Evolutionary conservation across 805 yeast species (phyloP).

Genomic region (Millerozyma miso): DNA sequence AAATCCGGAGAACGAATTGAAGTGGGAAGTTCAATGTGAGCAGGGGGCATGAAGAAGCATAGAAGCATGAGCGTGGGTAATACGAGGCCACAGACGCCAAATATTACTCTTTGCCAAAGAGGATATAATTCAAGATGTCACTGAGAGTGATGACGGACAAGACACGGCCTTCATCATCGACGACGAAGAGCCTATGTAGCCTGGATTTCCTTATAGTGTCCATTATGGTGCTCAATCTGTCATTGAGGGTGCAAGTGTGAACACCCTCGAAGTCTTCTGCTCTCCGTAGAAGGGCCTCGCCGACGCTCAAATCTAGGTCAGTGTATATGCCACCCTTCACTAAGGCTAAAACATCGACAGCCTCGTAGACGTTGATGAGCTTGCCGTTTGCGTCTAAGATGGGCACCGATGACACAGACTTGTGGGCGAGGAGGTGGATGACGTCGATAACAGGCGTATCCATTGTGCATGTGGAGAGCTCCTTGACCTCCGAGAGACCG

Average conservation of each 20-base stretch:
- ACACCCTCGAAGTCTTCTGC: constrained; percentile 98
- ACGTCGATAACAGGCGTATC: constrained; percentile 92
- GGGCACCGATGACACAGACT: constrained; percentile 89
- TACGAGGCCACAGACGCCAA: background rate
- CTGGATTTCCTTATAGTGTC: constrained; percentile 90
- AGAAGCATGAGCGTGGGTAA: no score
- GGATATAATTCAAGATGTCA: constrained; percentile 80
- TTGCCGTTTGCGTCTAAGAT: constrained; percentile 71
- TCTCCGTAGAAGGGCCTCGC: constrained; percentile 90
- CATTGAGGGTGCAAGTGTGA: constrained; percentile 87
- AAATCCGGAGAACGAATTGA: background rate
- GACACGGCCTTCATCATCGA: constrained; percentile 74
- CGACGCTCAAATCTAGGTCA: constrained; percentile 85
- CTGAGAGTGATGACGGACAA: constrained; percentile 85
- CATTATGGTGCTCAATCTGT: constrained; percentile 81
- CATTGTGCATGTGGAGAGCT: constrained; percentile 78
- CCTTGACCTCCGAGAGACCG: constrained; percentile 51
- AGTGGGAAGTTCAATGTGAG: no score
- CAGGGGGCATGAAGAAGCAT: no score
- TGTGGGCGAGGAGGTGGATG: constrained; percentile 71
- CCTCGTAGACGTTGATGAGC: constrained; percentile 88
- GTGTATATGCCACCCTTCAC: constrained; percentile 93
- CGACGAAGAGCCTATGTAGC: constrained; percentile 87
- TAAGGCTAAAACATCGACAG: constrained; percentile 87
- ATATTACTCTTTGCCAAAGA: constrained; percentile 51